phyloP scores from a whole-genome alignment of 2,329 filamentous ascomycete species.

The Aspergillus alliaceus region DNA sequence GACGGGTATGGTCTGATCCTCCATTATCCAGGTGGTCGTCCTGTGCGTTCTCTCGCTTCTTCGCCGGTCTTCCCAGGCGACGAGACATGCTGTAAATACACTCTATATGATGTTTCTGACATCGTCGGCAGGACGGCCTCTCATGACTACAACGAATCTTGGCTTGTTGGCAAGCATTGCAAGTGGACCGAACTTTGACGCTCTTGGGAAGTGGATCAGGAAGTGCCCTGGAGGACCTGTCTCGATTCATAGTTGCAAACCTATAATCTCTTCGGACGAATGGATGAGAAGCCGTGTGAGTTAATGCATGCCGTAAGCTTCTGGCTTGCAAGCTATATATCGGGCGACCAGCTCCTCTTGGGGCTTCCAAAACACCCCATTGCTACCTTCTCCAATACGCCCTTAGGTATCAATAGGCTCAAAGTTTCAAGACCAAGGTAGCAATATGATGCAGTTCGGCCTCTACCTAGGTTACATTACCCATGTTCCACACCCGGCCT shows the following conservation, averaged over 20 bases:
- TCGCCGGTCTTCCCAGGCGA: slow-evolving; percentile 34
- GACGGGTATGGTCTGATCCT: neutral
- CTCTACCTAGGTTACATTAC: slow-evolving; percentile 12
- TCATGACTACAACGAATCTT: slow-evolving; percentile 41
- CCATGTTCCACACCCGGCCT: slow-evolving; percentile 8
- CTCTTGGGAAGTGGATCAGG: slow-evolving; percentile 27
- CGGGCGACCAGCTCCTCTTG: neutral
- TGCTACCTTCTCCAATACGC: neutral
- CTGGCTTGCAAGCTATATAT: neutral
- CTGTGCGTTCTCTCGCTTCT: slow-evolving; percentile 24
- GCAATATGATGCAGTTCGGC: slow-evolving; percentile 3
- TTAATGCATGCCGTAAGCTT: neutral
- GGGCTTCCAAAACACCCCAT: neutral
- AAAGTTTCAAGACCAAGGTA: slow-evolving; percentile 5
- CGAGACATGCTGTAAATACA: slow-evolving; percentile 39
- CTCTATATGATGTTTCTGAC: slow-evolving; percentile 34
- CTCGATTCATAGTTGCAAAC: slow-evolving; percentile 7
- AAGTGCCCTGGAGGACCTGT: slow-evolving; percentile 1
- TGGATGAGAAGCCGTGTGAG: neutral
- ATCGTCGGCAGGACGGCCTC: slow-evolving; percentile 34
- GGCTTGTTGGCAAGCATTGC: slow-evolving; percentile 40
- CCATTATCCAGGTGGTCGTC: neutral
- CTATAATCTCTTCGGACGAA: neutral
- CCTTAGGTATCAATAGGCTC: neutral
- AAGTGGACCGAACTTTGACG: slow-evolving; percentile 38